A percentile compares a stretch with the other conserved stretches of the same genome.
These are phyloP conservation scores for Phyllosticta ampelicida DNA, from an alignment of 2,329 filamentous ascomycete species.

Conservation along the genomic window DNA sequence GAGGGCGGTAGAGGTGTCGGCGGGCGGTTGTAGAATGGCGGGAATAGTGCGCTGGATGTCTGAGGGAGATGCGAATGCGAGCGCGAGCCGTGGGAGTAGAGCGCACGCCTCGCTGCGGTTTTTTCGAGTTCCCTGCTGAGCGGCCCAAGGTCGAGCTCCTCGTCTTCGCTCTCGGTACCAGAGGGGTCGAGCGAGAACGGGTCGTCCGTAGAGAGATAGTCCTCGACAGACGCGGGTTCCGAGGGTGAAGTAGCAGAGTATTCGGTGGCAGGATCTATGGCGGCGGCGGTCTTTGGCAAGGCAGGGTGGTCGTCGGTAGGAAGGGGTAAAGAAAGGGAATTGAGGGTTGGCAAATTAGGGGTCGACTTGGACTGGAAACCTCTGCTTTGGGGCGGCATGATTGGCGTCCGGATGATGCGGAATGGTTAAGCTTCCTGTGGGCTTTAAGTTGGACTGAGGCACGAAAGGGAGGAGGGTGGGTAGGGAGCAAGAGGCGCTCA, in stretches of 20 bases:
- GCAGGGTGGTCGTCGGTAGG: constrained; percentile 12
- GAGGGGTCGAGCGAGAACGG: constrained; percentile 15
- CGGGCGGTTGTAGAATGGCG: constrained; percentile 95
- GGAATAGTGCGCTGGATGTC: constrained; percentile 41
- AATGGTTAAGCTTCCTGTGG: not conserved
- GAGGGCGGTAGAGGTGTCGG: constrained; percentile 34
- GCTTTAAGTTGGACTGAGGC: not conserved
- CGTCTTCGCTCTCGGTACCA: constrained; percentile 6
- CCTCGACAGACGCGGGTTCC: constrained; percentile 28
- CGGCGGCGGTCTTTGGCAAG: constrained; percentile 10
- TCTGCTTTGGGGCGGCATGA: constrained; percentile 35
- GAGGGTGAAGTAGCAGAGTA: constrained; percentile 19
- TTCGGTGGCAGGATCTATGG: constrained; percentile 14
- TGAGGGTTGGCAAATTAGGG: constrained; percentile 35
- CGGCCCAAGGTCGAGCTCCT: constrained; percentile 3
- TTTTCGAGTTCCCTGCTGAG: not conserved
- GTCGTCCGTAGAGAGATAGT: constrained; percentile 22
- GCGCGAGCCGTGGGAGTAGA: constrained; percentile 33
- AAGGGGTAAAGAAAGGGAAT: constrained; percentile 19
- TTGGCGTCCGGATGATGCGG: not conserved
- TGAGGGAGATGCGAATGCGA: constrained; percentile 35
- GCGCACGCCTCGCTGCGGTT: constrained; percentile 18
- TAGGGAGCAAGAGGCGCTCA: not conserved
- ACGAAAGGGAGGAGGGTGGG: not conserved
- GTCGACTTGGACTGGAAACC: constrained; percentile 38